Evolutionary conservation across 1,284 basidiomycete genomes (phyloP), one percentile per base, ranked within the genome.

Genomic region (Ceratobasidium theobromae): DNA sequence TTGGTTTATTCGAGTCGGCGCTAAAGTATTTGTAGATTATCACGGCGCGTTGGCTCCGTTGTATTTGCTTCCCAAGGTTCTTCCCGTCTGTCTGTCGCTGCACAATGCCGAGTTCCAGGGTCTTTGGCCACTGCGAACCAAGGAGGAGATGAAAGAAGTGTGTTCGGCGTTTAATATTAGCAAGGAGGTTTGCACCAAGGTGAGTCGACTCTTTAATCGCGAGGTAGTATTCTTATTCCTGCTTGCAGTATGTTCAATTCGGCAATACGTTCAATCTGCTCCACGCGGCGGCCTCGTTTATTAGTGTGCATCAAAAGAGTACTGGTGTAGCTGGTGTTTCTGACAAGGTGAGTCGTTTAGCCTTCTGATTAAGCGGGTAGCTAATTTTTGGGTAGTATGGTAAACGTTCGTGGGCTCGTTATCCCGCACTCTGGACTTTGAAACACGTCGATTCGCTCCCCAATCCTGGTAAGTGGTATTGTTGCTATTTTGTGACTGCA

Each of bases 91-190:
- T 77, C 80, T 95, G 35, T 95, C 93, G n/a, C 82, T 96, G 23
- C 93, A 96, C 81, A 96, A 95, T 71, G 93, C 93, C 74, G 93
- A 96, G 76, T 96, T 95, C 83, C 93, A 96, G 75, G 93, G 93
- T 79, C 83, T 95, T 25, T 95, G 93, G 93, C 93, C 93, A 11
- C 83, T 95, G 30, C 87, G 93, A 60, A 95, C 93, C 45, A 95
- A 96, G 80, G 93, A 95, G 74, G 93, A 95, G 76, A 94, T 95
- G 91, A 95, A 94, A 80, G 93, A 96, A 75, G 93, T 96, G 52
- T 96, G 93, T 75, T 94, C 93, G 2, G 93, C 93, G 9, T 96
- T 95, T 83, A 95, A 95, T 77, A 91, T 96, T 74, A 90, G 89
- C 80, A 95, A 95, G 78, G 93, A 95, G 73, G 83, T 93, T 72